These are phyloP conservation scores for Pythium vanterpoolii DNA, from an alignment of 352 stramenopile species.

Conservation along the genomic window DNA sequence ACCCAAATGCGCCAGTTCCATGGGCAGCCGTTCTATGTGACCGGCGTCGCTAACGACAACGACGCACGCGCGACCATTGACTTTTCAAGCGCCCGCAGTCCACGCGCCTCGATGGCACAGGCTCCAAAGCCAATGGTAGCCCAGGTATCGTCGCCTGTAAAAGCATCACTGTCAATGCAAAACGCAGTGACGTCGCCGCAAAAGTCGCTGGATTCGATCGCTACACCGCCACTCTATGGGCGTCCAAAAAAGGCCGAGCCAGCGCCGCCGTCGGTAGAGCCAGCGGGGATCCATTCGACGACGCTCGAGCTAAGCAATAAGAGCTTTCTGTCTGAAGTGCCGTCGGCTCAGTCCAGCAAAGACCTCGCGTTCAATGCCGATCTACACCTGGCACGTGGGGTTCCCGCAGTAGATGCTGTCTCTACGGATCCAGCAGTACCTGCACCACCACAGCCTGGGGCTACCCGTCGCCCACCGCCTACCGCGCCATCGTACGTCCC, in stretches of 20 bases:
- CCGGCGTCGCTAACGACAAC: neutral
- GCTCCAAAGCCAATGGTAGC: neutral
- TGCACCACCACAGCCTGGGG: neutral
- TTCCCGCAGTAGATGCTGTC: neutral
- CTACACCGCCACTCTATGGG: conserved; percentile 21
- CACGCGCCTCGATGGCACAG: neutral
- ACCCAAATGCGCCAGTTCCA: conserved; percentile 75
- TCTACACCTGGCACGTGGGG: neutral
- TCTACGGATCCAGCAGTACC: neutral
- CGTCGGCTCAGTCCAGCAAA: conserved; percentile 16
- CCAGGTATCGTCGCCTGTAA: neutral
- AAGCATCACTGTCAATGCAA: neutral
- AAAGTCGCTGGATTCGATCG: conserved; percentile 8
- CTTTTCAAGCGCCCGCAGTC: conserved; percentile 3
- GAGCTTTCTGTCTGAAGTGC: conserved; percentile 13
- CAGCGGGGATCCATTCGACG: neutral
- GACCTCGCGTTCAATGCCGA: conserved; percentile 19
- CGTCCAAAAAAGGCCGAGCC: conserved; percentile 14
- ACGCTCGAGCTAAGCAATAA: conserved; percentile 10
- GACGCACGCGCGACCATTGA: conserved; percentile 21
- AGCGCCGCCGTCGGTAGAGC: no score
- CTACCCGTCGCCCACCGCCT: no score
- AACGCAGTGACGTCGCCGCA: conserved; percentile 14
- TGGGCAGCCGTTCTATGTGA: conserved; percentile 37
- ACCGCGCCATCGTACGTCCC: conserved; percentile 26